phyloP scores from a whole-genome alignment of 441 rosid species.

The Euphorbia schlechtendalii region DNA sequence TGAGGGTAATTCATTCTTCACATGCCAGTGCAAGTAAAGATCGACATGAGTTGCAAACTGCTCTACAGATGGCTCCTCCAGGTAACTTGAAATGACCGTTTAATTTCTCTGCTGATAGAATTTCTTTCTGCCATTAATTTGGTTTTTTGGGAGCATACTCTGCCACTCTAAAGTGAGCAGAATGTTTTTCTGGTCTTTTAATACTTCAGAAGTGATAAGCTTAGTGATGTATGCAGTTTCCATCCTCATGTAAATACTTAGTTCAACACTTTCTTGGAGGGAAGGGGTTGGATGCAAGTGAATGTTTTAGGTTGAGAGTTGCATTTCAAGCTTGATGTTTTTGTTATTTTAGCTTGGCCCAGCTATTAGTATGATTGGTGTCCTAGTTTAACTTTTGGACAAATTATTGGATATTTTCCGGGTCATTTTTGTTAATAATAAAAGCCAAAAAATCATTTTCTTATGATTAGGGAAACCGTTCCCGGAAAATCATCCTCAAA shows the following conservation, averaged over 20 bases:
- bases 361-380: not conserved
- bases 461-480: too few relatives aligned
- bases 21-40: constrained; percentile 60
- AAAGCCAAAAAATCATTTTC: too few relatives aligned
- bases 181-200: too few relatives aligned
- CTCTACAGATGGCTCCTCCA: constrained; percentile 76
- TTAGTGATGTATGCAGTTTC: constrained; percentile 2
- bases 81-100: constrained; percentile 37
- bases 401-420: not conserved
- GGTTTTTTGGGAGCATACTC: not conserved
- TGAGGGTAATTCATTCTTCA: constrained; percentile 79
- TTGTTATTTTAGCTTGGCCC: not conserved
- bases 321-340: constrained; percentile 1
- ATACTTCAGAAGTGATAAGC: not conserved
- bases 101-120: not conserved
- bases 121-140: not conserved
- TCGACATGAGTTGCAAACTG: constrained; percentile 58
- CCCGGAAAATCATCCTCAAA: too few relatives aligned
- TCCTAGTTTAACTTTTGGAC: not conserved
- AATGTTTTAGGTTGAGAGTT: not conserved
- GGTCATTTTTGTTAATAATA: too few relatives aligned
- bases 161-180: not conserved
- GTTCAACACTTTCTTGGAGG: not conserved
- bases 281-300: not conserved
- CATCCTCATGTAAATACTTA: not conserved